A percentile compares a stretch with the other conserved stretches of the same genome.
These are phyloP conservation scores for Blastobotrys aristatus DNA, from an alignment of 1,139 yeast genomes.

Conservation along the genomic window DNA sequence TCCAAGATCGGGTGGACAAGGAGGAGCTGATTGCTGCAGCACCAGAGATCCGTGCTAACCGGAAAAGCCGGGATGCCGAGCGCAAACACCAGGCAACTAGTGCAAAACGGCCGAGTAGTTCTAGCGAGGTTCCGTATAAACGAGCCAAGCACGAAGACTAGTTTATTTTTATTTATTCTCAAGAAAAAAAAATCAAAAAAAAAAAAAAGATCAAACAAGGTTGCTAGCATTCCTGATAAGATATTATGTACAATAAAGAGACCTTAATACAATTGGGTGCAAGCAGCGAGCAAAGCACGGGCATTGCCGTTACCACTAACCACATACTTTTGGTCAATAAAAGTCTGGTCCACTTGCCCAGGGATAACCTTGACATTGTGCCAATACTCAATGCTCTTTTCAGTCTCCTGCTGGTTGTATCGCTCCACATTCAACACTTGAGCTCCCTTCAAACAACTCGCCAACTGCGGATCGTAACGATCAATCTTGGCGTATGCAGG, in stretches of 20 bases:
- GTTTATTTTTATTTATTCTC: too few relatives aligned
- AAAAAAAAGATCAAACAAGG: too few relatives aligned
- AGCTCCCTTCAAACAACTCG: constrained; percentile 49
- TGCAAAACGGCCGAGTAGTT: constrained; percentile 35
- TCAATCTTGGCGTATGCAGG: constrained; percentile 48
- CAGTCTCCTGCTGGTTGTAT: constrained; percentile 51
- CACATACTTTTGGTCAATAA: constrained; percentile 50
- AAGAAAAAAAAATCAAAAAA: too few relatives aligned
- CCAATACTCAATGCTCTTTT: constrained; percentile 49
- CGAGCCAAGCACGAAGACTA: background rate
- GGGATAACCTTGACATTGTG: constrained; percentile 51
- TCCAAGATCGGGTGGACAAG: constrained; percentile 77
- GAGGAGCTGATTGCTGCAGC: constrained; percentile 59
- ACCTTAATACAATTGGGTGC: constrained; percentile 25
- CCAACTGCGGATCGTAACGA: constrained; percentile 52
- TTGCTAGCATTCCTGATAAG: too few relatives aligned
- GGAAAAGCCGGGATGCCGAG: background rate
- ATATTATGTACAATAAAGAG: too few relatives aligned
- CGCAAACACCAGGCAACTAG: too few relatives aligned
- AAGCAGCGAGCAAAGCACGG: constrained; percentile 51
- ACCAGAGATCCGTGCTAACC: background rate
- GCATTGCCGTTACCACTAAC: constrained; percentile 81
- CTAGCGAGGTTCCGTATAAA: constrained; percentile 1
- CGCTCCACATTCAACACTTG: constrained; percentile 46
- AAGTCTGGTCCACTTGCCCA: constrained; percentile 36